Conservation (phyloP, 805 yeast species). For the Candida koratica region DNA sequence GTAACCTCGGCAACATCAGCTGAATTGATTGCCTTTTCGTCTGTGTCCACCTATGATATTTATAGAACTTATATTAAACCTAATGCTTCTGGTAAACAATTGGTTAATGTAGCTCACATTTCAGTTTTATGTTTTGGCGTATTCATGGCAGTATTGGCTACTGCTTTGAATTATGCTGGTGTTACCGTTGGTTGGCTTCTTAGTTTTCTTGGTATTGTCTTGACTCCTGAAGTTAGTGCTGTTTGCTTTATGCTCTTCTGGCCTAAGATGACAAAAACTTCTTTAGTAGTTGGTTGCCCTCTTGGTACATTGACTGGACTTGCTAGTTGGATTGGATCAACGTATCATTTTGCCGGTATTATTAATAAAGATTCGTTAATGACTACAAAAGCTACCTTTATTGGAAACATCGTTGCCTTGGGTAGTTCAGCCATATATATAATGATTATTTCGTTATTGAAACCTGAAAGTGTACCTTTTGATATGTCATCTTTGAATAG, state of each 20-base stretch:
- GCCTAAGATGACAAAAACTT: constrained; percentile 31
- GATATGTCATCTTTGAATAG: constrained; percentile 9
- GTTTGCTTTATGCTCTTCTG: constrained; percentile 23
- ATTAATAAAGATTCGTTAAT: constrained; percentile 32
- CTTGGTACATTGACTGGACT: constrained; percentile 35
- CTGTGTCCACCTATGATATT: constrained; percentile 27
- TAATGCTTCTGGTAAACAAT: constrained; percentile 21
- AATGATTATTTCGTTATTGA: constrained; percentile 8
- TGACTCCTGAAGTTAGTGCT: constrained; percentile 26
- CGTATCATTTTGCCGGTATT: constrained; percentile 34
- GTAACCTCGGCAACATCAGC: constrained; percentile 42
- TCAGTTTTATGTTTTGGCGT: constrained; percentile 22
- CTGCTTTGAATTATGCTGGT: constrained; percentile 14
- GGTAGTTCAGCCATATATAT: constrained; percentile 29
- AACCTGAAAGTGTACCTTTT: constrained; percentile 11
- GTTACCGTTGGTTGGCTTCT: constrained; percentile 36
- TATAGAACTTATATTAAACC: constrained; percentile 24
- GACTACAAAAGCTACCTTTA: constrained; percentile 38
- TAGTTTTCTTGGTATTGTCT: constrained; percentile 27
- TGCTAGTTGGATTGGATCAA: constrained; percentile 34
- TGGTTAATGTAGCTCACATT: constrained; percentile 20
- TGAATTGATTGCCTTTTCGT: constrained; percentile 39
- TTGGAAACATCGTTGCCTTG: constrained; percentile 38
- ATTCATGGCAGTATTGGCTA: constrained; percentile 19
- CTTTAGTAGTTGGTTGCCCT: constrained; percentile 37